Base-by-base conservation (phyloP, 2,329 filamentous ascomycete species). In the Aspergillus viridinutans region DNA sequence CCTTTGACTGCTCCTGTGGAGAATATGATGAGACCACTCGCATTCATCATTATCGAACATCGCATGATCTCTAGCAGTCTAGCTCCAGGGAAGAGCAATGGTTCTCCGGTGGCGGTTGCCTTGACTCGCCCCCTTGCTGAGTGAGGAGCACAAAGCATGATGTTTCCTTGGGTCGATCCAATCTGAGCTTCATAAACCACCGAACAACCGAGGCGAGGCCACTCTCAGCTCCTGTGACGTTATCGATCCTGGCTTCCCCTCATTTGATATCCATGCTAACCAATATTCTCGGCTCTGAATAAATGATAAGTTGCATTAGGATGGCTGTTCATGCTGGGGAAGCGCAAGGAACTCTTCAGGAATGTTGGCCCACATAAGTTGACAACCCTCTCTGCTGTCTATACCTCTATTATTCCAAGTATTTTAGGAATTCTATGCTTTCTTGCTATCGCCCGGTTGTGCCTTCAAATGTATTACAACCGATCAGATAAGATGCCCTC, bases 401-500 rank as follows among this genome's bases (percentile, higher is more conserved):
- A 17, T 17, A 35, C 12, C 32, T 38, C 32, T 38, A 17, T 38
- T 14, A 17, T 38, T 38, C 14, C 32, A 38, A 38, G 14, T 38
- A 5, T 17, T 17, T 17, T 0, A 7, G 14, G 1, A 38, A 17
- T 38, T 38, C 14, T 38, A 17, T 7, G 40, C n/a, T 43, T 23
- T 43, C 40, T 12, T 20, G n/a, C 20, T 12, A 47, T 23, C 6
- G 21, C 23, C 23, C 6, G 12, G 10, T 14, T 47, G 43, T 14
- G 10, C 10, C 21, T 23, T n/a, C 23, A 23, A 26, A 25, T 25
- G 21, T 47, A 23, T 25, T 25, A 17, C 21, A 23, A 21, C 23
- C 17, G 20, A 14, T n/a, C 38, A 49, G 25, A 23, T 14, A 60
- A 50, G 43, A 72, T 71, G 68, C 54, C 65, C 25, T 64, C 64